Percentiles rank a stretch among this genome's conserved stretches.
These are phyloP conservation scores for Zygoascus hellenicus DNA, from an alignment of 1,139 yeast species.

Conservation along the genomic window DNA sequence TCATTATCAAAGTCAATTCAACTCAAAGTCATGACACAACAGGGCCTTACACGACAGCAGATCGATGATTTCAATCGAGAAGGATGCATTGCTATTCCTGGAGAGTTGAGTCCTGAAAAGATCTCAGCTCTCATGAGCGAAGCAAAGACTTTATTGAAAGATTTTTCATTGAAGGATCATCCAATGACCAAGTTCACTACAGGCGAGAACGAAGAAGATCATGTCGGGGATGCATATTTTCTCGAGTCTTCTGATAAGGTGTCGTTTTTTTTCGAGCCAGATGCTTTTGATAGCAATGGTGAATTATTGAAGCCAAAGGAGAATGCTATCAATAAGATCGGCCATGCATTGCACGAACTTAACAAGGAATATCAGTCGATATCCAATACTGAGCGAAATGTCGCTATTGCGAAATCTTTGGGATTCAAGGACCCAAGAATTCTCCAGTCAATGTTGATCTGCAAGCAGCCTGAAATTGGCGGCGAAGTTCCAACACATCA, in stretches of 20 bases:
- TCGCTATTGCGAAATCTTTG: constrained; percentile 48
- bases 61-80: constrained; percentile 41
- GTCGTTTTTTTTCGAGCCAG: constrained; percentile 65
- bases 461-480: constrained; percentile 71
- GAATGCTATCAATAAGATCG: constrained; percentile 66
- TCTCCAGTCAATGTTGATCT: constrained; percentile 72
- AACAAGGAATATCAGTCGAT: constrained; percentile 45
- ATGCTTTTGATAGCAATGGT: constrained; percentile 50
- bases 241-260: constrained; percentile 64
- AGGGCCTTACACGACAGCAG: constrained; percentile 28
- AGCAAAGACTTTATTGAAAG: constrained; percentile 43
- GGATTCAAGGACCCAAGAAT: constrained; percentile 61
- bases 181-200: constrained; percentile 72
- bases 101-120: constrained; percentile 44
- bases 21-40: background rate
- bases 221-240: constrained; percentile 71
- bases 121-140: constrained; percentile 39
- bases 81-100: constrained; percentile 59
- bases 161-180: constrained; percentile 52
- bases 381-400: constrained; percentile 49
- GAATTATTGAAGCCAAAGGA: constrained; percentile 46
- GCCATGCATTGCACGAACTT: constrained; percentile 66
- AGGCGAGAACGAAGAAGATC: constrained; percentile 45
- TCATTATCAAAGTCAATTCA: no score
- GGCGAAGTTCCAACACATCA: constrained; percentile 77